Percentiles rank a stretch among this genome's conserved stretches.
Conservation (phyloP, 2,329 filamentous ascomycete genomes). For the Daldinia sp. region DNA sequence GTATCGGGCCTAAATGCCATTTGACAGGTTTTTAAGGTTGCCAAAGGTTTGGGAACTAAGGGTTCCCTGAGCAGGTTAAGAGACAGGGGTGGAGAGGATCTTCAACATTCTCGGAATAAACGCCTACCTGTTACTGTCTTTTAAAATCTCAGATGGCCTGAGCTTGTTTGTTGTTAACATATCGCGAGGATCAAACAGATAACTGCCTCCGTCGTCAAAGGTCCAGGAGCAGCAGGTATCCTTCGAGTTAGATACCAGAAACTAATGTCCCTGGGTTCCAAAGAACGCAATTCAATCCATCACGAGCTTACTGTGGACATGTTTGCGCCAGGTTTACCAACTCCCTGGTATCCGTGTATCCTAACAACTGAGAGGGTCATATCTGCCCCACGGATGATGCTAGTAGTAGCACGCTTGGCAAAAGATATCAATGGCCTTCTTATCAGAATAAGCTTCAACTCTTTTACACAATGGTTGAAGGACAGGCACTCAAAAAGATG, state of each 20-base stretch:
- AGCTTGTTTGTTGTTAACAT: constrained; percentile 28
- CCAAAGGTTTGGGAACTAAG: constrained; percentile 29
- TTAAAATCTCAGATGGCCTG: constrained; percentile 8
- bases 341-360: constrained; percentile 37
- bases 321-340: constrained; percentile 38
- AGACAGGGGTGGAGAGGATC: constrained; percentile 25
- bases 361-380: constrained; percentile 31
- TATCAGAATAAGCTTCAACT: constrained; percentile 33
- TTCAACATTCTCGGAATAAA: constrained; percentile 37
- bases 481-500: neutral
- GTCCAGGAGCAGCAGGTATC: constrained; percentile 7
- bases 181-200: constrained; percentile 16
- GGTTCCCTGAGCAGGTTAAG: constrained; percentile 21
- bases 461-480: constrained; percentile 8
- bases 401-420: constrained; percentile 38
- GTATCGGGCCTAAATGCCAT: constrained; percentile 38
- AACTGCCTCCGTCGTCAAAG: constrained; percentile 17
- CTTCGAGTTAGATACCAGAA: constrained; percentile 11
- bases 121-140: neutral
- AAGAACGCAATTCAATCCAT: constrained; percentile 24
- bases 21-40: constrained; percentile 22
- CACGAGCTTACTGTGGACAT: constrained; percentile 43
- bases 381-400: constrained; percentile 45
- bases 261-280: constrained; percentile 13
- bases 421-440: constrained; percentile 36